A percentile compares a stretch with the other conserved stretches of the same genome.
Conservation (phyloP, 1,139 yeast genomes). For the Kodamaea arcana region DNA sequence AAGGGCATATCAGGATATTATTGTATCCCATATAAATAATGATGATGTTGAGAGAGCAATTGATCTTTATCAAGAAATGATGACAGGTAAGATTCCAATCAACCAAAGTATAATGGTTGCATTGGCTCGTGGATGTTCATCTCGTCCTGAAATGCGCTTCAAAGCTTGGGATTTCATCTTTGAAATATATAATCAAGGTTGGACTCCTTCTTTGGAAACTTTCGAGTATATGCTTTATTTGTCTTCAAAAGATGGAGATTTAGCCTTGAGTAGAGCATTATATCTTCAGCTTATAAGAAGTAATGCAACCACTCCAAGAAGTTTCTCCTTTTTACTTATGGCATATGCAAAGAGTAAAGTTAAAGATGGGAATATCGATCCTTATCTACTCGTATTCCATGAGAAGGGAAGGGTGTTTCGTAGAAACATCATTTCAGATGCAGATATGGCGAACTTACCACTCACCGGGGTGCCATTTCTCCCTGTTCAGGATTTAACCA, state of each 20-base stretch:
- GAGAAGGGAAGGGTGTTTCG: constrained; percentile 48
- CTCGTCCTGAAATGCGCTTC: constrained; percentile 41
- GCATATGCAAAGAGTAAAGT: constrained; percentile 48
- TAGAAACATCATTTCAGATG: constrained; percentile 36
- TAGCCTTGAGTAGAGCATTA: constrained; percentile 68
- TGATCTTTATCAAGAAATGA: constrained; percentile 74
- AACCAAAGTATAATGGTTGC: constrained; percentile 53
- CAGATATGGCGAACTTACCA: constrained; percentile 18
- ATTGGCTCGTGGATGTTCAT: constrained; percentile 71
- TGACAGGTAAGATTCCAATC: constrained; percentile 21
- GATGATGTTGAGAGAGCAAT: constrained; percentile 67
- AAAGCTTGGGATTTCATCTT: constrained; percentile 79
- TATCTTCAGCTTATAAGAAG: constrained; percentile 51
- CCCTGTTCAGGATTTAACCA: constrained; percentile 48
- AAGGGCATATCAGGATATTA: constrained; percentile 64
- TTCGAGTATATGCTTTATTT: constrained; percentile 69
- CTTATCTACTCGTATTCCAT: constrained; percentile 39
- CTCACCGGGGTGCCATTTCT: constrained; percentile 57
- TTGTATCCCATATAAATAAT: constrained; percentile 59
- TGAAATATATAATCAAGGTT: constrained; percentile 54
- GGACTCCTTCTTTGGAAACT: constrained; percentile 48
- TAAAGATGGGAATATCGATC: constrained; percentile 12
- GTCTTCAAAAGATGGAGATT: constrained; percentile 77
- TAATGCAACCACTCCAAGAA: constrained; percentile 32
- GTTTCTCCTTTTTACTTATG: constrained; percentile 52